Evolutionary conservation across 2,329 filamentous ascomycete species (phyloP).

Genomic region (Colletotrichum truncatum): DNA sequence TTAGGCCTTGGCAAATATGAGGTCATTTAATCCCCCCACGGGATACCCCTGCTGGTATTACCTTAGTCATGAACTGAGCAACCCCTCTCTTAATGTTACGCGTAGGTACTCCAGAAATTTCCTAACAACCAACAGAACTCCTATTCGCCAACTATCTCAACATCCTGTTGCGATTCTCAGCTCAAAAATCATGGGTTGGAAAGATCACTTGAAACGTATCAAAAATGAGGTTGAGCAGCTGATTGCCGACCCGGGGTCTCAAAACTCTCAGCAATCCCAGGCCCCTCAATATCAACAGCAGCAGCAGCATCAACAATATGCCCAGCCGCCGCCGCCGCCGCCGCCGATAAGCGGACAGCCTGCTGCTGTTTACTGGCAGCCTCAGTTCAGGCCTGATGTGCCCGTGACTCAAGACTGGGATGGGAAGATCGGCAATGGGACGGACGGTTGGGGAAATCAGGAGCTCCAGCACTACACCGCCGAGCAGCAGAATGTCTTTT

Average conservation of each 20-base stretch:
- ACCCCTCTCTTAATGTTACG: slow-evolving; percentile 3
- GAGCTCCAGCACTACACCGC: slow-evolving; percentile 67
- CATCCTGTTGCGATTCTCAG: not conserved
- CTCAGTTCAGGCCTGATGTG: slow-evolving; percentile 55
- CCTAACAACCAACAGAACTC: not conserved
- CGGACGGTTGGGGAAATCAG: slow-evolving; percentile 70
- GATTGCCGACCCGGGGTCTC: slow-evolving; percentile 37
- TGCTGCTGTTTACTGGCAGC: slow-evolving; percentile 58
- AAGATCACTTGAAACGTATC: slow-evolving; percentile 46
- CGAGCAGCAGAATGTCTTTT: slow-evolving; percentile 59
- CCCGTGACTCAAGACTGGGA: slow-evolving; percentile 61
- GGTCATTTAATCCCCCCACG: too few species aligned
- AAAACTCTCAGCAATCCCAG: slow-evolving; percentile 32
- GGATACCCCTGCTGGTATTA: not conserved
- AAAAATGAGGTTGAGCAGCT: slow-evolving; percentile 49
- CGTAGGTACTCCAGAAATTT: not conserved
- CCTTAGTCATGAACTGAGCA: not conserved
- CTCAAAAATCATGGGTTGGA: slow-evolving; percentile 37
- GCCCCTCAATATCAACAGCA: slow-evolving; percentile 33
- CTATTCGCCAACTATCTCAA: not conserved
- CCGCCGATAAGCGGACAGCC: slow-evolving; percentile 13
- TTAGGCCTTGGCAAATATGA: too few species aligned
- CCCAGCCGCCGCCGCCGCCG: slow-evolving; percentile 21
- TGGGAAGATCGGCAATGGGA: slow-evolving; percentile 62
- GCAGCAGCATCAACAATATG: slow-evolving; percentile 30